phyloP scores from a whole-genome alignment of 2,329 filamentous ascomycete genomes.

The Diaporthe longicolla region DNA sequence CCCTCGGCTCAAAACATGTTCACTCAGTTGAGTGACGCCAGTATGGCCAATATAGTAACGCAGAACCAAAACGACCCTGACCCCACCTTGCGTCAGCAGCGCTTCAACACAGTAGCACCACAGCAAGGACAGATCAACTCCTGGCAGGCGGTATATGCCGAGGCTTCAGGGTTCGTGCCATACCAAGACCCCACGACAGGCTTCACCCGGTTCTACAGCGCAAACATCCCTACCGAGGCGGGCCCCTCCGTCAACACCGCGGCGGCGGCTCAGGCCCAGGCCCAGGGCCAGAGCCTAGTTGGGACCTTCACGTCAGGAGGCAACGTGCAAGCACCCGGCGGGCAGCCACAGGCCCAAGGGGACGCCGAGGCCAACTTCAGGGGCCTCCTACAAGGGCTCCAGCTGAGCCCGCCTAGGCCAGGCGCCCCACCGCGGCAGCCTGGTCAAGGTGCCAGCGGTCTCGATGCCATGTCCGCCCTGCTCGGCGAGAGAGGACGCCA shows the following conservation, averaged over 20 bases:
- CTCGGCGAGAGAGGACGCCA: constrained; percentile 20
- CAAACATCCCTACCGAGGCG: constrained; percentile 21
- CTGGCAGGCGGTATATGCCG: constrained; percentile 24
- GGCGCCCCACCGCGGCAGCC: background rate
- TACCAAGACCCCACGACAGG: constrained; percentile 30
- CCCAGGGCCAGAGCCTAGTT: constrained; percentile 15
- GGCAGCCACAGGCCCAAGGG: background rate
- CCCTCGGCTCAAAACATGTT: background rate
- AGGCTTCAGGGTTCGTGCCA: constrained; percentile 23
- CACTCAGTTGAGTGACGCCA: background rate
- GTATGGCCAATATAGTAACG: background rate
- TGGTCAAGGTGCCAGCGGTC: background rate
- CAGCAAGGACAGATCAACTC: constrained; percentile 14
- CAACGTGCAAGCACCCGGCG: background rate
- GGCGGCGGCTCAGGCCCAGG: constrained; percentile 6
- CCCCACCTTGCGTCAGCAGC: background rate
- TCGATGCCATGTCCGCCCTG: constrained; percentile 2
- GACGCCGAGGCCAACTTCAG: background rate
- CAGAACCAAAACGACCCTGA: constrained; percentile 18
- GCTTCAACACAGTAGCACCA: background rate
- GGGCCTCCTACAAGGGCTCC: background rate
- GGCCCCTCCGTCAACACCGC: background rate
- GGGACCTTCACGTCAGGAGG: background rate
- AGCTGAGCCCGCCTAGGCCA: background rate
- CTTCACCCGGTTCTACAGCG: constrained; percentile 26